Evolutionary conservation across 306 rosid genomes (phyloP).

Genomic region (Pterocarpus macrocarpus): DNA sequence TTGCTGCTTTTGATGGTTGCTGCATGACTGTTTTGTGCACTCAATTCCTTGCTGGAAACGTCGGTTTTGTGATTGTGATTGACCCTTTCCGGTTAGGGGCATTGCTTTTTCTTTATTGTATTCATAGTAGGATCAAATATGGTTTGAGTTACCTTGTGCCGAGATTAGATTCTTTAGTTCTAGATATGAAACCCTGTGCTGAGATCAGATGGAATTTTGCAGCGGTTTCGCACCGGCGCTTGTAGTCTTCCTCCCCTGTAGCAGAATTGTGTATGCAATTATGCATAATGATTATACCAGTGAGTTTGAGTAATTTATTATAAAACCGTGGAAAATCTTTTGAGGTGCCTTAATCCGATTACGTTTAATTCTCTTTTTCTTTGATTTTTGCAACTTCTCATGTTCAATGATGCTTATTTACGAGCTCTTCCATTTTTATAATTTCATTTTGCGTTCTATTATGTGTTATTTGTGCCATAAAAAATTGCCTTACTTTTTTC

Average conservation of each 20-base stretch:
- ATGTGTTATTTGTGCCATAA: background rate
- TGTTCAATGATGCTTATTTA: background rate
- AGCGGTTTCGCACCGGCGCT: background rate
- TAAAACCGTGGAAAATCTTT: background rate
- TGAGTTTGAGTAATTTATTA: slow-evolving; percentile 21
- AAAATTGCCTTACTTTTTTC: background rate
- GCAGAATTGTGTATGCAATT: slow-evolving; percentile 3
- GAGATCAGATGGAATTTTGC: background rate
- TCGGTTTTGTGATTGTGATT: slow-evolving; percentile 26
- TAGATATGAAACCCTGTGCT: slow-evolving; percentile 22
- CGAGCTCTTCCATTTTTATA: background rate
- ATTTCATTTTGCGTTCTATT: background rate
- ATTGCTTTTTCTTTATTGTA: background rate
- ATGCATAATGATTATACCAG: slow-evolving; percentile 1
- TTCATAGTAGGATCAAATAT: slow-evolving; percentile 17
- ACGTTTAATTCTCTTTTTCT: background rate
- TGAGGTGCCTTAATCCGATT: background rate
- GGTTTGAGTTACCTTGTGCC: slow-evolving; percentile 23
- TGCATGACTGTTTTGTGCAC: background rate
- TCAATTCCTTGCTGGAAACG: background rate
- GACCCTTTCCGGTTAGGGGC: slow-evolving; percentile 16
- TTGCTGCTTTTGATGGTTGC: slow-evolving; percentile 73
- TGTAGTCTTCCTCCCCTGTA: slow-evolving; percentile 16
- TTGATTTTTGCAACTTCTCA: background rate
- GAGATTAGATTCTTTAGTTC: slow-evolving; percentile 28